These are phyloP conservation scores for Exophiala sp. DNA, from an alignment of 2,329 filamentous ascomycete species.

Conservation along the genomic window DNA sequence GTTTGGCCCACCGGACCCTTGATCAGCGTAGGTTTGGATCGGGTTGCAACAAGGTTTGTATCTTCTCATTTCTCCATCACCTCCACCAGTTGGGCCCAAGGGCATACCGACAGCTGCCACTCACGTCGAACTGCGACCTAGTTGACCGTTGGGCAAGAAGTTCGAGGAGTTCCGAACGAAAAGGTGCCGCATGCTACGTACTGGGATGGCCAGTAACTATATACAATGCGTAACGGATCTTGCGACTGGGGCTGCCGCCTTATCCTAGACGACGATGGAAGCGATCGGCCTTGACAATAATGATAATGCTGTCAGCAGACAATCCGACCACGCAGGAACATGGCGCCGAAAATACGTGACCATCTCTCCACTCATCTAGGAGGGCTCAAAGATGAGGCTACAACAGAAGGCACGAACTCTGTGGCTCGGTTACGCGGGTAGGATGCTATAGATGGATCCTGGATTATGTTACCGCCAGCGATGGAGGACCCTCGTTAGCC, in stretches of 20 bases:
- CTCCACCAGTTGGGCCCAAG: neutral
- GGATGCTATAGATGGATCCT: neutral
- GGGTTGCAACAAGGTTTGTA: neutral
- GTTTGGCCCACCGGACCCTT: neutral
- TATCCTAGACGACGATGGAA: neutral
- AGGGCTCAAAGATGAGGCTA: neutral
- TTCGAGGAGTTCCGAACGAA: neutral
- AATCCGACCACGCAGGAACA: slow-evolving; percentile 6
- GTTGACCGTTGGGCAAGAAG: neutral
- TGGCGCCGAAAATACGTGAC: neutral
- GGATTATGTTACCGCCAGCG: neutral
- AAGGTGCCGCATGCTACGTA: neutral
- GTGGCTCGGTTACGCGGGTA: slow-evolving; percentile 11
- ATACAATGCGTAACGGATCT: neutral
- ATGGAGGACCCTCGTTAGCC: no score
- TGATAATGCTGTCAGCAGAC: slow-evolving; percentile 1
- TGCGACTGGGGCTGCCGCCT: neutral
- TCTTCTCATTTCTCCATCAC: neutral
- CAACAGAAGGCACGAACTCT: neutral
- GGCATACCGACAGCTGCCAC: neutral
- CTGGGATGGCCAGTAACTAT: neutral
- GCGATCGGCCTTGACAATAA: neutral
- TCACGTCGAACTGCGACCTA: neutral
- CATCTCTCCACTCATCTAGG: neutral
- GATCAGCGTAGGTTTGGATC: neutral